A percentile compares a stretch with the other conserved stretches of the same genome.
These are phyloP conservation scores for Ettlia oleoabundans DNA, from an alignment of 139 green algal species.

Conservation along the genomic window DNA sequence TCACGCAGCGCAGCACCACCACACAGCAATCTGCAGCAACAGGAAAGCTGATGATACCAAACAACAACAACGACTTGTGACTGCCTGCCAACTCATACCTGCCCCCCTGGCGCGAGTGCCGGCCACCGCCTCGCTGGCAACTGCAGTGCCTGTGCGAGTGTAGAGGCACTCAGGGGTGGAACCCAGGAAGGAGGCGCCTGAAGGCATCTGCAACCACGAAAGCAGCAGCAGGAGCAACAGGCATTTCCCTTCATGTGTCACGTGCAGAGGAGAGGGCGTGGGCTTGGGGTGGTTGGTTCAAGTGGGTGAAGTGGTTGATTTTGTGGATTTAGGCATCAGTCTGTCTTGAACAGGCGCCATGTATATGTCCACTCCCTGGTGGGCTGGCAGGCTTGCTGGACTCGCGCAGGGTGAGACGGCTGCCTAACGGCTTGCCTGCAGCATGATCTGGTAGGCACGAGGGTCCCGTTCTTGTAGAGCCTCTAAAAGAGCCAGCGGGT, in stretches of 20 bases:
- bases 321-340: too few species aligned
- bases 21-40: background rate
- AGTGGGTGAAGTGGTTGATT: too few species aligned
- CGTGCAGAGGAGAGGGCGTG: background rate
- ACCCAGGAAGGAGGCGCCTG: conserved; percentile 82
- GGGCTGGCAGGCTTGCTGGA: too few species aligned
- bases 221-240: background rate
- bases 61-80: too few species aligned
- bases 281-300: background rate
- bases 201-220: conserved; percentile 43
- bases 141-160: conserved; percentile 61
- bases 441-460: conserved; percentile 86
- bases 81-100: background rate
- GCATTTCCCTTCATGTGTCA: background rate
- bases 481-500: conserved; percentile 73
- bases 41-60: too few species aligned
- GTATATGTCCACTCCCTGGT: too few species aligned
- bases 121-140: conserved; percentile 93
- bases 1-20: too few species aligned
- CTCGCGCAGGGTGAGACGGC: too few species aligned
- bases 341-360: too few species aligned
- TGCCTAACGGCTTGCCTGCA: too few species aligned
- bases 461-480: conserved; percentile 85
- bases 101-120: conserved; percentile 81
- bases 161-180: conserved; percentile 96